Evolutionary conservation across 2,329 filamentous ascomycete genomes (phyloP).

Genomic region (Calycina herbarum): DNA sequence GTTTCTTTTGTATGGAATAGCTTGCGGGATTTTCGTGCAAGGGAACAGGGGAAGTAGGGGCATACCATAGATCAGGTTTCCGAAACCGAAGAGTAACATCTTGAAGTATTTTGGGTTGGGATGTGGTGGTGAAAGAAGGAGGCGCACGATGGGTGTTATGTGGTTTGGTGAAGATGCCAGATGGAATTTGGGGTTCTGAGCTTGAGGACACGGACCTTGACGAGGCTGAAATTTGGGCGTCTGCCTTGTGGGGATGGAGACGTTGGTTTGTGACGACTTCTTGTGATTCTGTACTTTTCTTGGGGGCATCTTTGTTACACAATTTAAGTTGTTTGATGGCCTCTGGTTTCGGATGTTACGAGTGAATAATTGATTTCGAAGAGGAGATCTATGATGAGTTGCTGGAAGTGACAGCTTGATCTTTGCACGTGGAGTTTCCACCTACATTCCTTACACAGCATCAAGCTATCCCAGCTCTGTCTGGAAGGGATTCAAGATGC

Average conservation of each 20-base stretch:
- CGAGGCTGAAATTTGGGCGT: constrained; percentile 19
- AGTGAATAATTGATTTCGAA: background rate
- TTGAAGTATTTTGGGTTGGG: constrained; percentile 33
- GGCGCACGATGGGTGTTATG: background rate
- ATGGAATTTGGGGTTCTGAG: constrained; percentile 8
- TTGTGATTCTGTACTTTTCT: background rate
- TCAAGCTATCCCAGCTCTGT: background rate
- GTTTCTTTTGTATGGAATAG: no score
- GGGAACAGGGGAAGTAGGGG: no score
- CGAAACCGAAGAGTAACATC: constrained; percentile 70
- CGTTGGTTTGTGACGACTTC: background rate
- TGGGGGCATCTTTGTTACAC: background rate
- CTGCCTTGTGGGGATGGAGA: constrained; percentile 5
- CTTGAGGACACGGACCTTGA: constrained; percentile 25
- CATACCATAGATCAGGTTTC: constrained; percentile 72
- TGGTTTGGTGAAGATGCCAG: constrained; percentile 20
- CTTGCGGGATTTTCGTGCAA: no score
- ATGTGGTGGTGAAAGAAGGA: constrained; percentile 4
- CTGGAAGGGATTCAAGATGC: constrained; percentile 26
- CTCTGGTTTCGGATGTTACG: background rate
- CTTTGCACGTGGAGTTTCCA: background rate
- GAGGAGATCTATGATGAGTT: background rate
- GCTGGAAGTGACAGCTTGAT: background rate
- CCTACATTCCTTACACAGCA: background rate
- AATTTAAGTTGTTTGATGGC: background rate